These are phyloP conservation scores for Aspergillus fijiensis DNA, from an alignment of 2,329 filamentous ascomycete species.

Conservation along the genomic window DNA sequence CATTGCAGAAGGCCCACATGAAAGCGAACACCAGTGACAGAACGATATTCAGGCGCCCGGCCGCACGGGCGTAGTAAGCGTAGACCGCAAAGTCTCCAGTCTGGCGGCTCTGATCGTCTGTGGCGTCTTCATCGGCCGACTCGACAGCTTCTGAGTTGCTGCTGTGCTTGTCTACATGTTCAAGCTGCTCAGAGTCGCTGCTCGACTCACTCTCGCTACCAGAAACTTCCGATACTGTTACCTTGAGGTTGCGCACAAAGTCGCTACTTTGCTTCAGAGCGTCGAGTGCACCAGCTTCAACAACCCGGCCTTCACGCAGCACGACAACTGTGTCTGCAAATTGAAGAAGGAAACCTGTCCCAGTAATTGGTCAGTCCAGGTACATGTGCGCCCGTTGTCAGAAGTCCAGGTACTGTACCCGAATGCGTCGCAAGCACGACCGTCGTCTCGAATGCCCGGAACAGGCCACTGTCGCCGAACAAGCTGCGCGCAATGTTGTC, in stretches of 20 bases:
- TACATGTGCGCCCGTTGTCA: no score
- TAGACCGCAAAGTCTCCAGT: neutral
- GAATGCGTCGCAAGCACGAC: neutral
- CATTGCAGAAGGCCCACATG: neutral
- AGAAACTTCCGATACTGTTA: neutral
- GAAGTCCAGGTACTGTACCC: neutral
- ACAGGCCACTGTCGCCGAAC: neutral
- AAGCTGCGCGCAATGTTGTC: constrained; percentile 41
- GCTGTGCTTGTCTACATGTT: neutral
- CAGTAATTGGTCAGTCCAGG: neutral
- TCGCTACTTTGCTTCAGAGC: neutral
- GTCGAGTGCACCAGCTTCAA: neutral
- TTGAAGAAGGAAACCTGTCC: neutral
- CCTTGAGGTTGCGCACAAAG: neutral
- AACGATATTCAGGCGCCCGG: neutral
- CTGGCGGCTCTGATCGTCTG: neutral
- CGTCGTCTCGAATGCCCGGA: neutral
- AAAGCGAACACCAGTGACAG: neutral
- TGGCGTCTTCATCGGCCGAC: neutral
- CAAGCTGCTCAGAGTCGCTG: neutral
- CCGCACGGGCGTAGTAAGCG: neutral
- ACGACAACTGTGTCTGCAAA: neutral
- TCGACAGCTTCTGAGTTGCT: neutral
- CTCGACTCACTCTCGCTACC: neutral
- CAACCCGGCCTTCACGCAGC: neutral